phyloP scores from a whole-genome alignment of 148 eudicot genomes.

The Drosera capensis region DNA sequence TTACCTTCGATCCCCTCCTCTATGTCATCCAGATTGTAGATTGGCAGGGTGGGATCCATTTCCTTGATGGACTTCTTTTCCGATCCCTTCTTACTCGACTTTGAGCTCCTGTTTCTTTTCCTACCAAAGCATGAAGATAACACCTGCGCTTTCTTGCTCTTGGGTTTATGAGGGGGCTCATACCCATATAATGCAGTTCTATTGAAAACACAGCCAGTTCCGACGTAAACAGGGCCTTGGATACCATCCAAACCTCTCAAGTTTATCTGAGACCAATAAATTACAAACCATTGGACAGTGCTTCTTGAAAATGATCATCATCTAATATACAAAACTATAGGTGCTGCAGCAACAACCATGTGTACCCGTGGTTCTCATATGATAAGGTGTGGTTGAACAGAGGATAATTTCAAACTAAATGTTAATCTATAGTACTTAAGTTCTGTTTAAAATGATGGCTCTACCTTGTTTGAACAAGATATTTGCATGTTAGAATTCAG shows the following conservation, averaged over 20 bases:
- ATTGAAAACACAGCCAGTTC: slow-evolving; percentile 83
- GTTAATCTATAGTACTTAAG: too few relatives aligned
- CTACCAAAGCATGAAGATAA: slow-evolving; percentile 43
- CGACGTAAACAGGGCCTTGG: slow-evolving; percentile 91
- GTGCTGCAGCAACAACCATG: too few relatives aligned
- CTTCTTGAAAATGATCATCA: not conserved
- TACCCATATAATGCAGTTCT: slow-evolving; percentile 81
- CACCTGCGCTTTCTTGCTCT: slow-evolving; percentile 43
- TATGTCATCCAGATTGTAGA: slow-evolving; percentile 64
- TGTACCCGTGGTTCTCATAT: too few relatives aligned
- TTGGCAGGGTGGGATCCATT: slow-evolving; percentile 56
- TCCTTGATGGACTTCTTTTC: slow-evolving; percentile 59
- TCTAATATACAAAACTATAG: not conserved
- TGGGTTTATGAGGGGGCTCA: slow-evolving; percentile 70
- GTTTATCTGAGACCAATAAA: slow-evolving; percentile 31
- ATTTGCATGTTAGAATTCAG: too few relatives aligned
- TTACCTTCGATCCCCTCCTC: slow-evolving; percentile 79
- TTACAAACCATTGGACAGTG: not conserved
- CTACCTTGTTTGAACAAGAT: too few relatives aligned
- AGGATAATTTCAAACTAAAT: too few relatives aligned
- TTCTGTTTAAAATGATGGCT: too few relatives aligned
- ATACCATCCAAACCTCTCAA: slow-evolving; percentile 91
- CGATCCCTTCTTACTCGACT: slow-evolving; percentile 44
- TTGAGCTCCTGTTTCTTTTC: slow-evolving; percentile 41
- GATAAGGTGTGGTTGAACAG: too few relatives aligned